Evolutionary conservation across 805 yeast species (phyloP), one percentile per base, ranked within the genome.

Genomic region (Saccharomycopsis capsularis): DNA sequence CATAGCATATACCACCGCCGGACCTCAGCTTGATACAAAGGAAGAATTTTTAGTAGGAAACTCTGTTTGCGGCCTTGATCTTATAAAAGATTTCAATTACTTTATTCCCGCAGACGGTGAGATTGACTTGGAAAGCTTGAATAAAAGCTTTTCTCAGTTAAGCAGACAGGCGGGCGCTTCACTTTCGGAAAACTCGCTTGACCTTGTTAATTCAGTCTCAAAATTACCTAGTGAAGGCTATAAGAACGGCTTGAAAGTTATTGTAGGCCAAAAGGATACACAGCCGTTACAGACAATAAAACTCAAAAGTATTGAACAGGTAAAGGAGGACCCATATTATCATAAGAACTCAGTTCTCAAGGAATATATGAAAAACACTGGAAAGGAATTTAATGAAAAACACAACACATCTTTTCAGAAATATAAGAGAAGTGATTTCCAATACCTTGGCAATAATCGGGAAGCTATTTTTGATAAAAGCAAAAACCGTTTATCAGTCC

Each of bases 41-140:
- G 55, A 52, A 40, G 42, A 36, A 25, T 52, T 52, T 44, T 19
- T 43, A 11, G 44, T 52, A 0, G 55, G 55, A 15, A 34, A 24
- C 3, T 18, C 25, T n/a, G 13, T 11, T 13, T 42, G 44, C 46
- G 29, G 41, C 5, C 19, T 52, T 3, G 44, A 52, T 30, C 25
- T 51, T n/a, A 18, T 45, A 6, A 42, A 46, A n/a, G 55, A 53
- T 37, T 53, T 35, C 29, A 51, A 42, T 35, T 53, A 50, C 29
- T 53, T 44, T 36, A 43, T 53, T n/a, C 55, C 56, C 3, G 44
- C 42, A 27, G 37, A 46, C 18, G 2, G 16, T 5, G 27, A 32
- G 15, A 9, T 22, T 9, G 24, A 25, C 23, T n/a, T 6, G 13
- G 44, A 42, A 34, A 15, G 11, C 18, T 21, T 34, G 6, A 34